phyloP scores from a whole-genome alignment of 805 yeast species.

The Phaffomyces opuntiae region DNA sequence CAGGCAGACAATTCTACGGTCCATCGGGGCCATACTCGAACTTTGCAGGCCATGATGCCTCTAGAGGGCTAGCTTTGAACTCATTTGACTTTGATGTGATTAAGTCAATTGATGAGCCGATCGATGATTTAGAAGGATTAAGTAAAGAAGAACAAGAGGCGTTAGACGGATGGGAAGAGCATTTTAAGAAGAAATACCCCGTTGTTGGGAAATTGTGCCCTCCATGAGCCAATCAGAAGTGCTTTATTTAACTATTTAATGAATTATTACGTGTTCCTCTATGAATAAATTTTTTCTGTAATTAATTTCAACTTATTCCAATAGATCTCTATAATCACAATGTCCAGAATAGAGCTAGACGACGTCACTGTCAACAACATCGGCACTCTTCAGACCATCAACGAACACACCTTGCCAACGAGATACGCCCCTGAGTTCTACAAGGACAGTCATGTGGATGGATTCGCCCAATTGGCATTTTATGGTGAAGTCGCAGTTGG shows the following conservation, averaged over 20 bases:
- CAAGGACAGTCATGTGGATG: constrained; percentile 38
- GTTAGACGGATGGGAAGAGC: constrained; percentile 78
- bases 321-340: constrained; percentile 8
- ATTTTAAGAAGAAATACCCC: constrained; percentile 76
- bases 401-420: constrained; percentile 44
- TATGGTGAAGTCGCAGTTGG: constrained; percentile 75
- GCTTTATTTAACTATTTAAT: no score
- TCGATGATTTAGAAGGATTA: constrained; percentile 65
- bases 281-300: background rate
- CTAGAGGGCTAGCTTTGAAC: constrained; percentile 83
- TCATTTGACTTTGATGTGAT: constrained; percentile 69
- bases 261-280: background rate
- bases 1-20: constrained; percentile 82
- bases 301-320: background rate
- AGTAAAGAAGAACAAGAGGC: constrained; percentile 53
- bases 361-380: constrained; percentile 54
- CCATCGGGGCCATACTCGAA: constrained; percentile 93
- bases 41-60: constrained; percentile 95
- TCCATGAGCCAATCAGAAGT: background rate
- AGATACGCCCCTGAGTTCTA: constrained; percentile 48
- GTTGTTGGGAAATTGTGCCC: constrained; percentile 65
- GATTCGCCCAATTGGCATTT: constrained; percentile 42
- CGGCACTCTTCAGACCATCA: constrained; percentile 52
- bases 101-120: constrained; percentile 65
- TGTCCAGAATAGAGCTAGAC: constrained; percentile 38